These are phyloP conservation scores for Sphaerostilbella broomeana DNA, from an alignment of 2,329 filamentous ascomycete species.

Conservation along the genomic window DNA sequence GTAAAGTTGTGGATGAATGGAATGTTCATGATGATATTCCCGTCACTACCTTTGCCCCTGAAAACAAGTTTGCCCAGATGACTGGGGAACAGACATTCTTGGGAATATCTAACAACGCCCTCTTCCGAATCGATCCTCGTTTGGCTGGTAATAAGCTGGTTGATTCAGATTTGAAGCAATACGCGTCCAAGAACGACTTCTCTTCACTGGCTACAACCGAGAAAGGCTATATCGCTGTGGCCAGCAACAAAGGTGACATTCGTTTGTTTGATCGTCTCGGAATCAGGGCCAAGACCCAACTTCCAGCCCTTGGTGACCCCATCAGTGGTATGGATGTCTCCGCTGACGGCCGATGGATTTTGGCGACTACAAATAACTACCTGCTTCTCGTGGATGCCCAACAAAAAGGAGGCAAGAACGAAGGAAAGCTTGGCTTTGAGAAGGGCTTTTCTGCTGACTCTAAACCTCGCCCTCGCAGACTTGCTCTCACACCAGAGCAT, in stretches of 20 bases:
- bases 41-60: constrained; percentile 84
- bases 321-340: constrained; percentile 94
- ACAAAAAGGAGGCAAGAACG: constrained; percentile 90
- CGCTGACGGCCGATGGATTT: constrained; percentile 90
- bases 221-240: constrained; percentile 93
- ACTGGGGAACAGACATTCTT: constrained; percentile 92
- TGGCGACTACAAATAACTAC: constrained; percentile 91
- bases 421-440: constrained; percentile 97
- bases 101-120: constrained; percentile 83
- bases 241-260: constrained; percentile 96
- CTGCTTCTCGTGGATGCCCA: constrained; percentile 86
- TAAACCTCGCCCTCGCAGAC: constrained; percentile 86
- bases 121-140: constrained; percentile 91
- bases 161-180: constrained; percentile 89
- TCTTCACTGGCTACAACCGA: constrained; percentile 90
- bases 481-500: constrained; percentile 83
- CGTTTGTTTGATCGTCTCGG: constrained; percentile 93
- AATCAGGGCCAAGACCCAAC: constrained; percentile 95
- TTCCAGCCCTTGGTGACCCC: constrained; percentile 88
- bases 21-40: constrained; percentile 95
- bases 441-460: constrained; percentile 84
- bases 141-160: constrained; percentile 87
- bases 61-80: constrained; percentile 98
- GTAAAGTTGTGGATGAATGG: constrained; percentile 98
- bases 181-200: constrained; percentile 94